Conservation (phyloP, 345 rosid species). For the Luvunga scandens region DNA sequence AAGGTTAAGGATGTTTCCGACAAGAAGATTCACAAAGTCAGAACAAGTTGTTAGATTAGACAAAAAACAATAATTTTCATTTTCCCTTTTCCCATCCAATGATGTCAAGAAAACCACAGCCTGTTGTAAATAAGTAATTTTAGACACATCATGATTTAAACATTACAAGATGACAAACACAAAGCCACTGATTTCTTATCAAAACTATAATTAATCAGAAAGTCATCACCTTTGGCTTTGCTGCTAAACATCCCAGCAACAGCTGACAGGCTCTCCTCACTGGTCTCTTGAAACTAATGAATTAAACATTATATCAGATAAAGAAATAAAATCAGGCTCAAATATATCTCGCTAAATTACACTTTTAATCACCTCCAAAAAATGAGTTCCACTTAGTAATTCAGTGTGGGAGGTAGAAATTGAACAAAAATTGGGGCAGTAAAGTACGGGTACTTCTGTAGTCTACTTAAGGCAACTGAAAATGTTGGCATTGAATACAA, state of each 20-base stretch:
- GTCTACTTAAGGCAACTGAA: too few relatives aligned
- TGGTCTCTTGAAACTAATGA: conserved; percentile 82
- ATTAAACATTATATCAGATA: conserved; percentile 19
- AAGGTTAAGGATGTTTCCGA: not conserved
- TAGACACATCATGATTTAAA: not conserved
- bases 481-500: too few relatives aligned
- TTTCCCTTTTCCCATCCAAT: not conserved
- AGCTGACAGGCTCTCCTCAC: conserved; percentile 94
- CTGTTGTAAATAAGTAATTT: not conserved
- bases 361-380: not conserved
- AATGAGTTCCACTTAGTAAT: not conserved
- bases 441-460: too few relatives aligned
- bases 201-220: not conserved
- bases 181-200: not conserved
- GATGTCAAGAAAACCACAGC: not conserved
- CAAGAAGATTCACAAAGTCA: not conserved
- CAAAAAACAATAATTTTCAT: not conserved
- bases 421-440: too few relatives aligned
- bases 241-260: conserved; percentile 99
- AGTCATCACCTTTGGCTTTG: conserved; percentile 90
- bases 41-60: not conserved
- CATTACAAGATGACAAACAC: conserved; percentile 2
- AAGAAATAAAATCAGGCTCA: conserved; percentile 20
- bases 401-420: too few relatives aligned
- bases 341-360: not conserved